Conservation (phyloP, 495 filamentous ascomycete genomes). For the Letharia columbiana region DNA sequence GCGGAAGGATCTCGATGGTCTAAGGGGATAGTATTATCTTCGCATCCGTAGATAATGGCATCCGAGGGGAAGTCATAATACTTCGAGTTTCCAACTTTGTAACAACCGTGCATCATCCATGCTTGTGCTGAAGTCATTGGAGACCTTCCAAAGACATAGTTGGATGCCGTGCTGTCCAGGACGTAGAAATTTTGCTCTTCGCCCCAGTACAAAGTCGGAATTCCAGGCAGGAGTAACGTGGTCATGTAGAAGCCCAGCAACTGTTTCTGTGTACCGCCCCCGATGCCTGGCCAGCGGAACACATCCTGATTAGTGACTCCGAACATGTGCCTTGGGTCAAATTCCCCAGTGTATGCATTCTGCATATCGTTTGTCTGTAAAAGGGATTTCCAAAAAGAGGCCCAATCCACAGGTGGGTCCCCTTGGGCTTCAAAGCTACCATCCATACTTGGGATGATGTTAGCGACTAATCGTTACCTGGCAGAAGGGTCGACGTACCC, state of each 20-base stretch:
- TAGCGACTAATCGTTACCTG: background rate
- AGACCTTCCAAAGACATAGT: slow-evolving; percentile 43
- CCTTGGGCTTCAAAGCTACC: slow-evolving; percentile 36
- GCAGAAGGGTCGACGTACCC: slow-evolving; percentile 28
- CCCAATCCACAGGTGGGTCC: slow-evolving; percentile 37
- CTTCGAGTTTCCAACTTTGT: slow-evolving; percentile 37
- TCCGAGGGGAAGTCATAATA: slow-evolving; percentile 41
- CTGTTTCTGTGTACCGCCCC: slow-evolving; percentile 40
- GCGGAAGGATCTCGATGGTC: slow-evolving; percentile 47
- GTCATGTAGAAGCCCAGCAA: slow-evolving; percentile 39
- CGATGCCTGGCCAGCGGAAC: slow-evolving; percentile 44
- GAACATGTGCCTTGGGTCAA: slow-evolving; percentile 45
- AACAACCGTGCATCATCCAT: slow-evolving; percentile 47
- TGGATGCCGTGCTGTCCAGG: slow-evolving; percentile 40
- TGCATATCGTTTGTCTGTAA: slow-evolving; percentile 38
- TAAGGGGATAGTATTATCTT: slow-evolving; percentile 40
- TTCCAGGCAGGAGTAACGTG: slow-evolving; percentile 42
- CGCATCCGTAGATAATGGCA: slow-evolving; percentile 35
- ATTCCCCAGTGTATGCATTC: slow-evolving; percentile 42
- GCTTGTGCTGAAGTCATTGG: slow-evolving; percentile 41
- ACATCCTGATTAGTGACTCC: slow-evolving; percentile 46
- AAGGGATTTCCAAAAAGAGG: slow-evolving; percentile 38
- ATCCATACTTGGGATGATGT: slow-evolving; percentile 39
- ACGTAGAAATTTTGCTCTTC: slow-evolving; percentile 47
- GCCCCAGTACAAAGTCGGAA: slow-evolving; percentile 42